Evolutionary conservation across 371 early-diverging fungal genomes (phyloP), one percentile per base, ranked within the genome.

Genomic region (Lichtheimia ornata): DNA sequence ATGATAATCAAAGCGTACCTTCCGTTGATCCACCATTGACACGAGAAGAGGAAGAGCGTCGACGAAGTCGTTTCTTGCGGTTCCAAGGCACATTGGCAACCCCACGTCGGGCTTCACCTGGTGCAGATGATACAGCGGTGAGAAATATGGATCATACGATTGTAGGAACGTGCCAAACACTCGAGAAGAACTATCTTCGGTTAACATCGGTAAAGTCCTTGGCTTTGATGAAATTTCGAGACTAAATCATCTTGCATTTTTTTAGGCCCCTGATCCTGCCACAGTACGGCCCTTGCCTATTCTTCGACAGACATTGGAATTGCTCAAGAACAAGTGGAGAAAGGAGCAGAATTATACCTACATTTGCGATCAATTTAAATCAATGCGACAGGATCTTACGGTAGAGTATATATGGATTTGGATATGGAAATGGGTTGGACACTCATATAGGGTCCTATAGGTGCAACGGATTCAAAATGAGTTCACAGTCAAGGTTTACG

Each of bases 301-400:
- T 1, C 72, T 97, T 28, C 73, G 83, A 55, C 65, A 92, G 62
- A 83, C 97, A 0, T 77, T 95, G 18, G 90, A 89, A 45, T 69
- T 91, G 13, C 67, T 97, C 41, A 84, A 83, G 70, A 57, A 65
- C 18, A 92, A 91, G 63, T 96, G 96, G 96, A 76, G 75, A 40
- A 74, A 82, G 47, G 89, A 94, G 27, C 76, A 71, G 49, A 89
- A 95, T 64, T 97, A 98, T 71, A 79, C 91, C 7, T 97, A 93
- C 67, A 91, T 96, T 22, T 95, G 96, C 74, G 94, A 96, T 69
- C 98, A 98, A 70, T 88, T 97, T 70, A 97, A 97, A 76, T 90
- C 93, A 28, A 65, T 98, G 65, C 89, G 98, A 40, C 98, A 98
- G 69, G 98, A 98, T 76, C 75, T 98, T 57, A 95, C 94, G 24